phyloP scores from a whole-genome alignment of 2,329 filamentous ascomycete genomes.

The Arthrobotrys conoides region DNA sequence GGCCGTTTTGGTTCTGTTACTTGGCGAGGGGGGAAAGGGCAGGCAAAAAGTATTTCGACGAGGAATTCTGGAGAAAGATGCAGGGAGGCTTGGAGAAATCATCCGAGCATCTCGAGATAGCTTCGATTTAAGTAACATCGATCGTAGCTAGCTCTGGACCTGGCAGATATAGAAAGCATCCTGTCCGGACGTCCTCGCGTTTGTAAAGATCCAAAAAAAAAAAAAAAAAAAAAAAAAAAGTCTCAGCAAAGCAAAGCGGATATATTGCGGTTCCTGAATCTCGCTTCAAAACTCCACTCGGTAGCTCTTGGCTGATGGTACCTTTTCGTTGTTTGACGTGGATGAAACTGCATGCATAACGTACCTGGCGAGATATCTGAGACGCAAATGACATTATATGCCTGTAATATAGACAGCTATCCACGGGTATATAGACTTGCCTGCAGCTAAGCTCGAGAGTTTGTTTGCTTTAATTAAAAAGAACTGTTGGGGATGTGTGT shows the following conservation, averaged over 20 bases:
- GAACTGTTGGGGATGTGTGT: constrained; percentile 5
- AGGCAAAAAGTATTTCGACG: background rate
- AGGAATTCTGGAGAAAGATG: background rate
- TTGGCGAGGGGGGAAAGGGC: constrained; percentile 9
- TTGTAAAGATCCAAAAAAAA: too few relatives aligned
- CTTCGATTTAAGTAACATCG: constrained; percentile 21
- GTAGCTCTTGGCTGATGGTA: constrained; percentile 5
- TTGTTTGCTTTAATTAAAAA: constrained; percentile 18
- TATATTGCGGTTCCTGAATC: constrained; percentile 25
- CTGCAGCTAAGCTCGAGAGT: constrained; percentile 10
- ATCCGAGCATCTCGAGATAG: constrained; percentile 17
- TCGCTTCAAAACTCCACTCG: constrained; percentile 27
- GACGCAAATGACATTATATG: background rate
- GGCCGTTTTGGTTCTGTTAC: constrained; percentile 10
- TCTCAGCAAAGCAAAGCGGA: constrained; percentile 7
- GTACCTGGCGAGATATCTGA: constrained; percentile 4
- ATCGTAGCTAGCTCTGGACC: background rate
- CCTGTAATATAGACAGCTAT: constrained; percentile 7
- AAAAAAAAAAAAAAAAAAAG: constrained; percentile 7
- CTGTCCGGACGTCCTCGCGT: constrained; percentile 19
- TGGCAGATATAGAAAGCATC: background rate
- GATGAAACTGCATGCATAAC: constrained; percentile 15
- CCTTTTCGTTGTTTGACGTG: constrained; percentile 8
- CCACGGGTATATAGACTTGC: background rate
- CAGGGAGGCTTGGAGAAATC: constrained; percentile 9